Evolutionary conservation across 768 basidiomycete species (phyloP).

Genomic region (Gymnopilus dilepis): DNA sequence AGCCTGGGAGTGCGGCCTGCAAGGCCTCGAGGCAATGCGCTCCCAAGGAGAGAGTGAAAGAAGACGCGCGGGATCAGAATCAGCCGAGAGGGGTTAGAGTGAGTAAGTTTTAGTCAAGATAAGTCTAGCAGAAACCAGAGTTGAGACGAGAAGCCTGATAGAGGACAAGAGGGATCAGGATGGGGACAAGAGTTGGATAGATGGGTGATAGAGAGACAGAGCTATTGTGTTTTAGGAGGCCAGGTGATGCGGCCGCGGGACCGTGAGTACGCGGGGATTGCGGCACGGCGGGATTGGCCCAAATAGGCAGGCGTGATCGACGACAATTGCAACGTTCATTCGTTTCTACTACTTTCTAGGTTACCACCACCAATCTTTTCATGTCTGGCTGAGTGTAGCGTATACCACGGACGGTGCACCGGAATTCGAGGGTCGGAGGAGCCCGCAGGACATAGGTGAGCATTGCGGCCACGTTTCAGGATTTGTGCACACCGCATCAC

Average conservation of each 20-base stretch:
- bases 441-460: neutral
- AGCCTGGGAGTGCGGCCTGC: neutral
- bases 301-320: constrained; percentile 1
- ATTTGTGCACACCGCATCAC: neutral
- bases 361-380: neutral
- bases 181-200: neutral
- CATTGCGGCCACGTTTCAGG: constrained; percentile 1
- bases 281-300: neutral
- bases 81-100: neutral
- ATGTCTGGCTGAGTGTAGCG: neutral
- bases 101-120: neutral
- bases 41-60: neutral
- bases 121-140: neutral
- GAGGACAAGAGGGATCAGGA: neutral
- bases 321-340: neutral
- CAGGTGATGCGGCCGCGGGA: neutral
- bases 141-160: neutral
- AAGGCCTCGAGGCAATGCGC: neutral
- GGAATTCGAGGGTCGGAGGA: neutral
- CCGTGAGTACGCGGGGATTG: neutral
- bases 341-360: neutral
- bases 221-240: neutral
- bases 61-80: neutral
- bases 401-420: neutral
- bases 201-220: neutral